These are phyloP conservation scores for Elasticomyces elasticus DNA, from an alignment of 495 filamentous ascomycete species.

Conservation along the genomic window DNA sequence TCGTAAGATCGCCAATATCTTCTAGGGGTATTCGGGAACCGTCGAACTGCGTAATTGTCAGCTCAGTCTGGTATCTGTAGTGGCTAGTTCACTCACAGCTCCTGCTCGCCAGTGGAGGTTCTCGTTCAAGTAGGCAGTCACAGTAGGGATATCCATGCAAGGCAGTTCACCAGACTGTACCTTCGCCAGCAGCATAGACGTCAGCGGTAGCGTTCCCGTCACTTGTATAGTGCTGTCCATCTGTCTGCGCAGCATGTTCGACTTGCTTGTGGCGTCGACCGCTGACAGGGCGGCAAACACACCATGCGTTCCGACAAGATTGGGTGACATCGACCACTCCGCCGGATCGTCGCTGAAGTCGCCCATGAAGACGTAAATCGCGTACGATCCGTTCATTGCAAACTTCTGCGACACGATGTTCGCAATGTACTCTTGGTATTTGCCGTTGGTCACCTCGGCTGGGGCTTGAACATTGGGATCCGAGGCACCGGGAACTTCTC, in stretches of 20 bases:
- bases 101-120: conserved; percentile 36
- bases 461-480: neutral
- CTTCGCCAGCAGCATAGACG: conserved; percentile 39
- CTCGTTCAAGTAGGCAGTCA: conserved; percentile 37
- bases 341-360: conserved; percentile 31
- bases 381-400: conserved; percentile 45
- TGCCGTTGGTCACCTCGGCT: conserved; percentile 6
- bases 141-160: conserved; percentile 34
- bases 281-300: conserved; percentile 34
- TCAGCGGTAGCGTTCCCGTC: conserved; percentile 49
- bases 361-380: conserved; percentile 53
- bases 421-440: conserved; percentile 50
- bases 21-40: conserved; percentile 23
- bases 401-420: conserved; percentile 49
- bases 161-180: conserved; percentile 30
- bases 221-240: conserved; percentile 25
- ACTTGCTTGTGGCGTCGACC: conserved; percentile 1
- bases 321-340: conserved; percentile 36
- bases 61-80: neutral
- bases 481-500: neutral
- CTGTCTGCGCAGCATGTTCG: neutral
- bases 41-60: conserved; percentile 25
- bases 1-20: conserved; percentile 27
- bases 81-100: conserved; percentile 21
- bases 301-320: conserved; percentile 45